A percentile compares a stretch with the other conserved stretches of the same genome.
phyloP scores from a whole-genome alignment of 2,329 filamentous ascomycete species.

The Fusarium longipes region DNA sequence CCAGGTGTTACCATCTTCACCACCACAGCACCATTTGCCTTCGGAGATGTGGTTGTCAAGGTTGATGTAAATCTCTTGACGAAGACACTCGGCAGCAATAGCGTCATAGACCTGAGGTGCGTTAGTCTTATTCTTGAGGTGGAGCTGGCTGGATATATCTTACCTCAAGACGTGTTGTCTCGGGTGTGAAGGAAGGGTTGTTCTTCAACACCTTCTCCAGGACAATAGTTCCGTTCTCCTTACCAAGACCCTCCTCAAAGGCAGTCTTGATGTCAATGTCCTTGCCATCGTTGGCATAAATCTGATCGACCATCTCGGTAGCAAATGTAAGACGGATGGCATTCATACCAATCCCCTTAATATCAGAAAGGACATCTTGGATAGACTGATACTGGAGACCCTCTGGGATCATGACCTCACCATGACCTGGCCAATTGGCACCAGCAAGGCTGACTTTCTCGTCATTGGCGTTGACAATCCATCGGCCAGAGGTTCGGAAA shows the following conservation, averaged over 20 bases:
- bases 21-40: constrained; percentile 68
- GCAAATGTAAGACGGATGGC: constrained; percentile 71
- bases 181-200: constrained; percentile 66
- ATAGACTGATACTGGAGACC: constrained; percentile 72
- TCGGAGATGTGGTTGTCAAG: constrained; percentile 71
- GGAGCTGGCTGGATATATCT: background rate
- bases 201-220: constrained; percentile 64
- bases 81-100: constrained; percentile 66
- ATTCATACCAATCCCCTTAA: constrained; percentile 72
- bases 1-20: constrained; percentile 67
- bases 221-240: constrained; percentile 63
- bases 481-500: constrained; percentile 54
- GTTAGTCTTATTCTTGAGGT: fast-evolving
- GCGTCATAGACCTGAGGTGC: constrained; percentile 61
- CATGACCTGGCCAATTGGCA: constrained; percentile 71
- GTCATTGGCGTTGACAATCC: constrained; percentile 55
- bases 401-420: constrained; percentile 73
- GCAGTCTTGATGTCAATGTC: constrained; percentile 60
- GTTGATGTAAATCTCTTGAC: constrained; percentile 67
- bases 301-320: constrained; percentile 72
- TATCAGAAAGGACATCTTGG: constrained; percentile 62
- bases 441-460: constrained; percentile 62
- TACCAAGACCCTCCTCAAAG: constrained; percentile 60
- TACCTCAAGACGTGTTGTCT: constrained; percentile 65
- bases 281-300: constrained; percentile 59